These are phyloP conservation scores for Mycena rebaudengoi DNA, from an alignment of 768 basidiomycete species.

Conservation along the genomic window DNA sequence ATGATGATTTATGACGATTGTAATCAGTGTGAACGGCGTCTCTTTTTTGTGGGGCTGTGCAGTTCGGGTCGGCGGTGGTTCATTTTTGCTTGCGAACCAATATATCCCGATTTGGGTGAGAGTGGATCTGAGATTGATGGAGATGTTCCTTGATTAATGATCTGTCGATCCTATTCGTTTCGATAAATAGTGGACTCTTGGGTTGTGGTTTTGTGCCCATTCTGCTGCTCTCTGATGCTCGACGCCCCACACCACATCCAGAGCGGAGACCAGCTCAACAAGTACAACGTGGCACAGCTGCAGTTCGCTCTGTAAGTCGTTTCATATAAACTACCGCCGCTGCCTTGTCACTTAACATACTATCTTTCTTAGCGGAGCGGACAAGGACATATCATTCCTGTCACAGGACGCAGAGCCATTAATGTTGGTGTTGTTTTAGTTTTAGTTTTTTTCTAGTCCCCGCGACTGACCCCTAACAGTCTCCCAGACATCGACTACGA, in stretches of 20 bases:
- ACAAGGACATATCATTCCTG: slow-evolving; percentile 30
- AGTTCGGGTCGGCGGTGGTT: slow-evolving; percentile 6
- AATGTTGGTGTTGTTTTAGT: slow-evolving; percentile 49
- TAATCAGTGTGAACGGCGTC: slow-evolving; percentile 16
- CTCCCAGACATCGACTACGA: slow-evolving; percentile 66
- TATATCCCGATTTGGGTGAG: slow-evolving; percentile 26
- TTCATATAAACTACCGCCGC: background rate
- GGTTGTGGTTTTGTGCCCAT: slow-evolving; percentile 7
- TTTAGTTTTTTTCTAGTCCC: background rate
- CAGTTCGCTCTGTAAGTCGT: slow-evolving; percentile 61
- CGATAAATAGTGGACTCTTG: slow-evolving; percentile 37
- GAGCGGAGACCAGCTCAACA: slow-evolving; percentile 56
- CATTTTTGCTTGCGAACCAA: no score
- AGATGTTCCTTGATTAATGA: slow-evolving; percentile 16
- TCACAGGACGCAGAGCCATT: slow-evolving; percentile 43
- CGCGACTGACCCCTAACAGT: slow-evolving; percentile 18
- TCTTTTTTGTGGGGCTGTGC: background rate
- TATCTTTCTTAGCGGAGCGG: slow-evolving; percentile 15
- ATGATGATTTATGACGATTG: slow-evolving; percentile 34
- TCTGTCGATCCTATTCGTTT: slow-evolving; percentile 27
- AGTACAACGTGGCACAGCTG: slow-evolving; percentile 71
- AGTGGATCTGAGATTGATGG: slow-evolving; percentile 17
- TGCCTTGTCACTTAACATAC: no score
- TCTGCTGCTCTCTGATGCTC: slow-evolving; percentile 61
- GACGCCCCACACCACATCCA: slow-evolving; percentile 53